These are phyloP conservation scores for Phytophthora cactorum DNA, from an alignment of 352 stramenopile genomes.

Conservation along the genomic window DNA sequence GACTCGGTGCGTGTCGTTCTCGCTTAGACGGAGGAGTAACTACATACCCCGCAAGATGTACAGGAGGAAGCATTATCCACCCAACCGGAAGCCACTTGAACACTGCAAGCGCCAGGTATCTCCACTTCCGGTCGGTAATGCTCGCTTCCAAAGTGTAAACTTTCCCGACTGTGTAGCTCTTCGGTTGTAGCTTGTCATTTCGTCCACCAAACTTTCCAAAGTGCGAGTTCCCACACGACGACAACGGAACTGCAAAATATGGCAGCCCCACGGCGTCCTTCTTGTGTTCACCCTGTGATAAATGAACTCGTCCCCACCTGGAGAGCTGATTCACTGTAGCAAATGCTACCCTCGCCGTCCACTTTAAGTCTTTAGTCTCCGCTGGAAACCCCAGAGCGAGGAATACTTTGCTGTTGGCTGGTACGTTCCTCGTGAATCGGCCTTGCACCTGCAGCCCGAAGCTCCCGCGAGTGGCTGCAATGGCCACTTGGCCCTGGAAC, in stretches of 20 bases:
- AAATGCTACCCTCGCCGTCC: background rate
- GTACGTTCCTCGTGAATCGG: constrained; percentile 52
- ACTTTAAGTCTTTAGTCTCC: background rate
- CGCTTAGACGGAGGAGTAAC: constrained; percentile 16
- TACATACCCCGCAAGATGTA: constrained; percentile 55
- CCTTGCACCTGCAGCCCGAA: constrained; percentile 68
- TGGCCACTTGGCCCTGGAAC: constrained; percentile 29
- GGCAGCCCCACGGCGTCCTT: constrained; percentile 36
- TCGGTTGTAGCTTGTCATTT: background rate
- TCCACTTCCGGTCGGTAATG: constrained; percentile 51
- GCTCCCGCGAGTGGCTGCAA: background rate
- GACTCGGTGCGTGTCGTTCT: background rate
- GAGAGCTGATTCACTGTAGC: background rate
- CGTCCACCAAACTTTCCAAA: constrained; percentile 9
- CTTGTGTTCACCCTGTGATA: background rate
- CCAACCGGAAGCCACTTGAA: constrained; percentile 48
- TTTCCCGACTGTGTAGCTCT: constrained; percentile 38
- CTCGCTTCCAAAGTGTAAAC: constrained; percentile 70
- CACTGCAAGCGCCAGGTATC: constrained; percentile 50
- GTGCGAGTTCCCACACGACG: constrained; percentile 26
- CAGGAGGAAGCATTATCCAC: constrained; percentile 43
- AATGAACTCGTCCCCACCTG: background rate
- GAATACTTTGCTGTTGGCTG: constrained; percentile 41
- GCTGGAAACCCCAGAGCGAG: constrained; percentile 60
- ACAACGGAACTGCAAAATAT: constrained; percentile 57